These are phyloP conservation scores for Dendrobium catenatum DNA, from an alignment of 106 monocot species.

Conservation along the genomic window DNA sequence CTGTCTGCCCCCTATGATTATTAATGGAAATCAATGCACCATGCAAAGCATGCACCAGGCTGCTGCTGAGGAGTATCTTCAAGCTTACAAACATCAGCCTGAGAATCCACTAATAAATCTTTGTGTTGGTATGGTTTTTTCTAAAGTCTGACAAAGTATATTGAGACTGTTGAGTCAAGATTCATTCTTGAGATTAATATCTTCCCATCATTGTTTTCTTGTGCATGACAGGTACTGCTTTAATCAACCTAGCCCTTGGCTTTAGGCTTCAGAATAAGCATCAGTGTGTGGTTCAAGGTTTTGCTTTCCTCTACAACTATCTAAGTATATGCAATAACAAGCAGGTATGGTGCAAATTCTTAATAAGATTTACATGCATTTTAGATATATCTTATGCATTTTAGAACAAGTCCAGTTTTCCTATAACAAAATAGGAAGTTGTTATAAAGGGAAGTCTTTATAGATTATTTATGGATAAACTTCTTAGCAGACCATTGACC, in stretches of 20 bases:
- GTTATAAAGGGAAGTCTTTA: too few species aligned
- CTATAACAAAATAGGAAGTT: too few species aligned
- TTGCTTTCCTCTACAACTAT: constrained; percentile 81
- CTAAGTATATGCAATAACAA: constrained; percentile 63
- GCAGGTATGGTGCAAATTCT: constrained; percentile 44
- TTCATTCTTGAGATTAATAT: background rate
- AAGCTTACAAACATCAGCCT: constrained; percentile 82
- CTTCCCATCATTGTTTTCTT: background rate
- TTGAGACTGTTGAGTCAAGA: background rate
- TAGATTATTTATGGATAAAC: too few species aligned
- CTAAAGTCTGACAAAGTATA: background rate
- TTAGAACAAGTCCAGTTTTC: background rate
- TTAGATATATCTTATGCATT: background rate
- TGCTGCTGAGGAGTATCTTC: constrained; percentile 76
- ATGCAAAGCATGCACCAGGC: constrained; percentile 77
- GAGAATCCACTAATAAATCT: constrained; percentile 83
- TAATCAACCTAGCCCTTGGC: constrained; percentile 90
- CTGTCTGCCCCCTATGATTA: constrained; percentile 66
- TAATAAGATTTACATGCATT: background rate
- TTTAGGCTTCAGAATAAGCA: constrained; percentile 85
- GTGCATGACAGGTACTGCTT: constrained; percentile 57
- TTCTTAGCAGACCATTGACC: too few species aligned
- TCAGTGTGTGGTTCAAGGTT: constrained; percentile 63
- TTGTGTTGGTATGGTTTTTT: constrained; percentile 57
- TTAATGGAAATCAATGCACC: constrained; percentile 78